Evolutionary conservation across 441 rosid species (phyloP), one percentile per base, ranked within the genome.

Genomic region (Bocquillonia castaneifolia): DNA sequence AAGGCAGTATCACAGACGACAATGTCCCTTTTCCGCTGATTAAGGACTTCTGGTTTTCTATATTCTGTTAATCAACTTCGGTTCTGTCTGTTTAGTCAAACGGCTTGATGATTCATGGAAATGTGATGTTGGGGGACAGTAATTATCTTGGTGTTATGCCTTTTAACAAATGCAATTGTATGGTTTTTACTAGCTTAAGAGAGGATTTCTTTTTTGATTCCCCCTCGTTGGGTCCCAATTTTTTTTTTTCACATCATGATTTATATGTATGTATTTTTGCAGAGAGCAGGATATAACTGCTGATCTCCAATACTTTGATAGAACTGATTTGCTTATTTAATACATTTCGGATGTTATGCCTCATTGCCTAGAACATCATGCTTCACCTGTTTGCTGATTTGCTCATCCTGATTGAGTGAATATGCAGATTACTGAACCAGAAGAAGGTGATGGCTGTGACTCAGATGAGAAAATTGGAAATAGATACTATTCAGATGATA

Each of bases 401-500:
- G 37, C 28, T 66, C 37, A 56, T 74, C 15, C 22, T 15, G 63
- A 54, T 34, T 59, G 60, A 45, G 45, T 52, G 59, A 59, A 36
- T 36, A 18, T 79, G 80, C 84, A 93, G 98, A 66, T 75, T 9
- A 47, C 73, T 42, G 93, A 80, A 63, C 66, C 85, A 7, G 87
- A 83, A 7, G 88, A 84, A 22, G 77, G 60, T 13, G 88, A 86
- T 66, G 91, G 76, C 28, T 82, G 73, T 3, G 92, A 88, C 59
- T 72, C 76, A 3, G 94, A 89, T 7, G 82, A 77, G 78, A 91
- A 91, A 81, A 52, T 76, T 71, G 88, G 82, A 57, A 73, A 72
- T 54, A 63, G 75, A 29, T 77, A 75, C 80, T 88, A 85, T 80
- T 66, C 88, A 0, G 90, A 81, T 59, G 98, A 83, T 48, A 72